Evolutionary conservation across 352 stramenopile species (phyloP).

Genomic region (Pythium apleroticum): DNA sequence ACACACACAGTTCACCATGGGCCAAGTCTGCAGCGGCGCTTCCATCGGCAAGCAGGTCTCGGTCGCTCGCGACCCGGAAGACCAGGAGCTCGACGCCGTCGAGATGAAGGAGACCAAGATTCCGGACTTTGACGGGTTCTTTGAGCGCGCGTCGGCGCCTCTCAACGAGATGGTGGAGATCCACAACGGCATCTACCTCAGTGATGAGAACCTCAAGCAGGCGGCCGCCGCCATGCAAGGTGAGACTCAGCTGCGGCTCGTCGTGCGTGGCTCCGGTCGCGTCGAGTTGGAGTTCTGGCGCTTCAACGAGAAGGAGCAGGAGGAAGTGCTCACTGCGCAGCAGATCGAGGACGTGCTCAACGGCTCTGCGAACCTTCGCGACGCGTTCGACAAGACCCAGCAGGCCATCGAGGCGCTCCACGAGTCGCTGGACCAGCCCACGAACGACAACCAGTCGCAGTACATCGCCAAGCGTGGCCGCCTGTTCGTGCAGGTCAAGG

Average conservation of each 20-base stretch:
- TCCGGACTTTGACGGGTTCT: conserved; percentile 29
- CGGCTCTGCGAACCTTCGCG: conserved; percentile 22
- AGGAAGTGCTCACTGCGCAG: conserved; percentile 30
- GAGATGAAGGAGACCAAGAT: conserved; percentile 32
- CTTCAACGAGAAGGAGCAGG: conserved; percentile 47
- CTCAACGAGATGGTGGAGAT: conserved; percentile 36
- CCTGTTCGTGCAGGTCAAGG: conserved; percentile 32
- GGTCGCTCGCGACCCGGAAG: conserved; percentile 24
- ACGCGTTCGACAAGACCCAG: conserved; percentile 31
- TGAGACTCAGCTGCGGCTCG: conserved; percentile 43
- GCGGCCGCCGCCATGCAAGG: conserved; percentile 48
- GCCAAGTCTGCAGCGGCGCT: conserved; percentile 54
- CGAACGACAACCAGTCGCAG: conserved; percentile 31
- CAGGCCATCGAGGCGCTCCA: conserved; percentile 35
- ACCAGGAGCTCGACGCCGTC: conserved; percentile 28
- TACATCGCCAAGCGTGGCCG: conserved; percentile 40
- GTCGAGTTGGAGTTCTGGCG: conserved; percentile 40
- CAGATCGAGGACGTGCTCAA: conserved; percentile 31
- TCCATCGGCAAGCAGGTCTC: conserved; percentile 48
- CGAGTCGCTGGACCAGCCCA: conserved; percentile 33
- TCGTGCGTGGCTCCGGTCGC: conserved; percentile 20
- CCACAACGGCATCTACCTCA: conserved; percentile 54
- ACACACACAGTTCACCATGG: conserved; percentile 33
- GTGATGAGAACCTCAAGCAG: conserved; percentile 54
- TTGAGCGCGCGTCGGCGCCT: conserved; percentile 26